phyloP scores from a whole-genome alignment of 192 early-diverging fungal species.

The Entomortierella beljakovae region DNA sequence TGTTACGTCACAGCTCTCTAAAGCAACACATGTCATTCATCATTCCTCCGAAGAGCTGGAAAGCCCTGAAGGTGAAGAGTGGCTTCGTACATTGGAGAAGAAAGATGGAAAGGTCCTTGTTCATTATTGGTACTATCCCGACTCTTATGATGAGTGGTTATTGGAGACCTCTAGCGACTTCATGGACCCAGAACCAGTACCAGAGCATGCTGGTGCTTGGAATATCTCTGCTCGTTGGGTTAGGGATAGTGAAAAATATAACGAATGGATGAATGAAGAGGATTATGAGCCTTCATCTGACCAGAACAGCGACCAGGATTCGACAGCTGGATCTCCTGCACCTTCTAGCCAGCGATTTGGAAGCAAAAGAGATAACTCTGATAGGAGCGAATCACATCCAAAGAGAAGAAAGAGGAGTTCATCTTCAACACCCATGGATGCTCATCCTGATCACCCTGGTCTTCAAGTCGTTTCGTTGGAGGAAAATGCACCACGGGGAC shows the following conservation, averaged over 20 bases:
- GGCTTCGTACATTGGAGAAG: conserved; percentile 72
- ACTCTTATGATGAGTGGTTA: conserved; percentile 83
- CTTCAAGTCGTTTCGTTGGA: conserved; percentile 65
- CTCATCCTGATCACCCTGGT: conserved; percentile 54
- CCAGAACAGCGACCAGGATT: conserved; percentile 46
- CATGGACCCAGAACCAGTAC: conserved; percentile 70
- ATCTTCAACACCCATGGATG: conserved; percentile 55
- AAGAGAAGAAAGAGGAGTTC: conserved; percentile 46
- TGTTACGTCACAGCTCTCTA: conserved; percentile 16
- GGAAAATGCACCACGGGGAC: conserved; percentile 58
- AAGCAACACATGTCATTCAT: conserved; percentile 66
- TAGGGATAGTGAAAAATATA: conserved; percentile 75
- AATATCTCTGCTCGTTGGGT: conserved; percentile 78
- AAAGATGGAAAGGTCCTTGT: conserved; percentile 70
- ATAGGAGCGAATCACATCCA: conserved; percentile 29
- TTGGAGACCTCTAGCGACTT: conserved; percentile 68
- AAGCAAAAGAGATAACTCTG: conserved; percentile 48
- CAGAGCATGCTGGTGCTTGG: conserved; percentile 77
- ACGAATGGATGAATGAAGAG: conserved; percentile 91
- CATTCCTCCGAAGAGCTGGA: conserved; percentile 55
- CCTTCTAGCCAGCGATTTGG: conserved; percentile 48
- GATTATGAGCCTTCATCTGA: conserved; percentile 78
- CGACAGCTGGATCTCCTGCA: conserved; percentile 31
- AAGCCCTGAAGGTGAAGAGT: conserved; percentile 63
- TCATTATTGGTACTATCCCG: conserved; percentile 87